Evolutionary conservation across 108 stramenopile genomes (phyloP).

Genomic region (Conticribra weissflogii): DNA sequence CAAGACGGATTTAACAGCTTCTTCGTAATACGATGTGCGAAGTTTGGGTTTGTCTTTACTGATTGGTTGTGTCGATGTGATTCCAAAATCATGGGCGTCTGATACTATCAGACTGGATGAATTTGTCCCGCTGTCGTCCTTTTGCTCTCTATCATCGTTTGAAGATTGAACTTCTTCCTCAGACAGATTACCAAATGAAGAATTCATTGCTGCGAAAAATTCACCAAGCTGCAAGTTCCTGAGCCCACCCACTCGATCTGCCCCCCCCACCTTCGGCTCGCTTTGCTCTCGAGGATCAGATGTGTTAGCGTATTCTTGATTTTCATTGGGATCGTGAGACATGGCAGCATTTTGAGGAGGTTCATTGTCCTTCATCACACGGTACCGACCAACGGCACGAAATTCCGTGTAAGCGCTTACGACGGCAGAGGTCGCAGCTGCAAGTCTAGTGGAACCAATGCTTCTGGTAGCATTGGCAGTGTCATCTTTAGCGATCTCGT

Average conservation of each 20-base stretch:
- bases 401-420: conserved; percentile 42
- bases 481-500: background rate
- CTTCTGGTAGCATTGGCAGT: background rate
- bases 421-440: conserved; percentile 19
- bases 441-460: conserved; percentile 7
- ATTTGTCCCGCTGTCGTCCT: too few relatives aligned
- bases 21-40: conserved; percentile 33
- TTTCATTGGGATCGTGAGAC: conserved; percentile 14
- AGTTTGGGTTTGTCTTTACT: conserved; percentile 1
- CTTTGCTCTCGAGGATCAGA: background rate
- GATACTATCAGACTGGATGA: too few relatives aligned
- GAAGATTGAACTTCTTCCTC: background rate
- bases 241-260: conserved; percentile 34
- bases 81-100: too few relatives aligned
- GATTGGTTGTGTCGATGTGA: background rate
- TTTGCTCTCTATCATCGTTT: background rate
- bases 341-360: conserved; percentile 12
- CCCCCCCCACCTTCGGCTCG: conserved; percentile 30
- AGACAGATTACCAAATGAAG: background rate
- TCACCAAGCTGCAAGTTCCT: conserved; percentile 22
- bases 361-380: conserved; percentile 27
- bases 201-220: conserved; percentile 6
- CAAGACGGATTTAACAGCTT: conserved; percentile 36
- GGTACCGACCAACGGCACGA: conserved; percentile 35
- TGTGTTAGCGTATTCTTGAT: background rate